Evolutionary conservation across 2,329 filamentous ascomycete genomes (phyloP), one percentile per base, ranked within the genome.

Genomic region (Boeremia exigua): DNA sequence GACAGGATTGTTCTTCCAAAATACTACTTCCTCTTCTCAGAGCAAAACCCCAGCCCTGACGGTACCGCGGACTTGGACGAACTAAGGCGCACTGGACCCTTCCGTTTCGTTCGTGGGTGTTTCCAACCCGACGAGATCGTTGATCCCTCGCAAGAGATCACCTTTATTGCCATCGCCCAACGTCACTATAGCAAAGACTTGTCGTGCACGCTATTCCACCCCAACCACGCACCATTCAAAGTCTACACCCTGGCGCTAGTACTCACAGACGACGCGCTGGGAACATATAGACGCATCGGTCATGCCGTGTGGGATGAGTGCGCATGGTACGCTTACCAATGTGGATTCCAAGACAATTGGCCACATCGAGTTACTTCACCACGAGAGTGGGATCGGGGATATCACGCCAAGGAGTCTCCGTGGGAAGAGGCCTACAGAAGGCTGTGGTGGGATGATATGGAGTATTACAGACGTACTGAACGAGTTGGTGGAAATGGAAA

Each of bases 271-370:
- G n/a, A 28, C 7, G 25, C 42, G 2, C 19, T 38, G 7, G 7
- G n/a, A 9, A 30, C 42, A n/a, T 49, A 42, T 25, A 17, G 47
- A 8, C 47, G 47, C 15, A 38, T 49, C 9, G 47, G 47, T 5
- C 36, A 42, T n/a, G 38, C 47, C 14, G 37, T 49, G 14, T 49
- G 47, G 47, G 36, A 10, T 6, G 29, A 49, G n/a, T 49, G 47
- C 14, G 47, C 47, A 27, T 49, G 47, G 38, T 49, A 49, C 12
- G 47, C 37, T 3, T 49, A 49, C 6, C 42, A 28, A 4, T 37
- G 48, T 17, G 48, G 40, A 4, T 12, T 17, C 1, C 25, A 28
- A 14, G n/a, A 36, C 23, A 23, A 15, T 3, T 27, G 5, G n/a
- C 14, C 4, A 17, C 30, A 6, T 32, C 44, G 27, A 43, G 25